Percentiles rank a stretch among this genome's conserved stretches.
These are phyloP conservation scores for Lomentospora prolificans DNA, from an alignment of 2,329 filamentous ascomycete genomes.

Conservation along the genomic window DNA sequence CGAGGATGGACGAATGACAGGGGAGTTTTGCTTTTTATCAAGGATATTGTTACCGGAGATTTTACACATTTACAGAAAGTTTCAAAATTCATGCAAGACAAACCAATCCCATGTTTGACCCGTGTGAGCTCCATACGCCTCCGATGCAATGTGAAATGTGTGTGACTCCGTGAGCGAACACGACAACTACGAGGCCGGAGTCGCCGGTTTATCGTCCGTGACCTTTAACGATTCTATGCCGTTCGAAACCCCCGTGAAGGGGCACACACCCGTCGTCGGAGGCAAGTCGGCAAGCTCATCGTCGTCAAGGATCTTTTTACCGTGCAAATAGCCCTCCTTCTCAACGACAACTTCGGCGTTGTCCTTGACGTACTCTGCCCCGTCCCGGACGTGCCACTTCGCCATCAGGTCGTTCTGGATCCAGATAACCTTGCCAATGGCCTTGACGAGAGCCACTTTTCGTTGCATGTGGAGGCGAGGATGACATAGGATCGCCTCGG, in stretches of 20 bases:
- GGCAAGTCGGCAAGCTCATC: not conserved
- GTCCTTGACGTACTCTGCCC: constrained; percentile 41
- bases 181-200: not conserved
- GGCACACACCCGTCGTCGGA: not conserved
- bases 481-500: constrained; percentile 64
- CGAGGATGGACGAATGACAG: too few species aligned
- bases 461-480: constrained; percentile 54
- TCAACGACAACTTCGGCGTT: constrained; percentile 42
- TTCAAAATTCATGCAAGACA: too few species aligned
- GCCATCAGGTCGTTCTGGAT: constrained; percentile 81
- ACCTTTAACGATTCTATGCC: not conserved
- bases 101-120: too few species aligned
- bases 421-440: constrained; percentile 74
- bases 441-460: constrained; percentile 66
- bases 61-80: too few species aligned
- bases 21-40: too few species aligned
- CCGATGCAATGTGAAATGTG: too few species aligned
- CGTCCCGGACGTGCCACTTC: constrained; percentile 68
- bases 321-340: constrained; percentile 54
- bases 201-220: not conserved
- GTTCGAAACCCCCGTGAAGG: constrained; percentile 4
- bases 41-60: too few species aligned
- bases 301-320: constrained; percentile 45
- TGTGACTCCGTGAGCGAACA: not conserved
- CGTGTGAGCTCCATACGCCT: too few species aligned